Base-by-base conservation (phyloP, 2,329 filamentous ascomycete genomes). In the Aspergillus pseudoviridinutans region DNA sequence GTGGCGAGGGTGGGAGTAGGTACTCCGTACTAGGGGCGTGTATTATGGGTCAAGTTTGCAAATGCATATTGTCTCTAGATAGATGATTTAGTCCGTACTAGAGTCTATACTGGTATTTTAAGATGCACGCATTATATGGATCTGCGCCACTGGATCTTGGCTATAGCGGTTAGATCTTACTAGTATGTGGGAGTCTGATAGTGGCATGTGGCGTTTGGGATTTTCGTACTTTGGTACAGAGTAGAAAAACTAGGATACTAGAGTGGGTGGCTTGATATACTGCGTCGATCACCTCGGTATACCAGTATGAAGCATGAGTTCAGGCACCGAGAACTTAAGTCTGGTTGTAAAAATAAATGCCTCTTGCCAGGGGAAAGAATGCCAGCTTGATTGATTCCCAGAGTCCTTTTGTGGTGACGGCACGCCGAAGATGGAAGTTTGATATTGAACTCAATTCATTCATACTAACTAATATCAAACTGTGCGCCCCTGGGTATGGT, bases 401-500 rank as follows among this genome's bases (percentile, higher is more conserved):
- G 20, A 29, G 28, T 22, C 12, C 49, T 10, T 8, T 51, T 51
- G 29, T 44, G 17, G 50, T 42, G 22, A 22, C 22, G 17, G 35
- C 27, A 35, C 20, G 27, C 49, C 44, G 17, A 28, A 41, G 28
- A 27, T n/a, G 22, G 49, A 50, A 54, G 44, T 25, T 53, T 27
- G 28, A 57, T 53, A 14, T 55, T 57, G 55, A 55, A 49, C 50
- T 58, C 56, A 54, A 58, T 60, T 58, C 53, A 58, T 24, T 22
- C 32, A 42, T 17, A 49, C 55, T 28, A 50, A 49, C 53, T 28
- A 50, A 57, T 56, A 63, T 61, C 59, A 64, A 58, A 63, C 60
- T 61, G 60, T 62, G 60, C 61, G 59, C 62, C 61, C 58, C 57
- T 63, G 64, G 64, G 62, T 66, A 66, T 66, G 58, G 55, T 58